These are phyloP conservation scores for Fraxinus albicans DNA, from an alignment of 305 asterid species.

Conservation along the genomic window DNA sequence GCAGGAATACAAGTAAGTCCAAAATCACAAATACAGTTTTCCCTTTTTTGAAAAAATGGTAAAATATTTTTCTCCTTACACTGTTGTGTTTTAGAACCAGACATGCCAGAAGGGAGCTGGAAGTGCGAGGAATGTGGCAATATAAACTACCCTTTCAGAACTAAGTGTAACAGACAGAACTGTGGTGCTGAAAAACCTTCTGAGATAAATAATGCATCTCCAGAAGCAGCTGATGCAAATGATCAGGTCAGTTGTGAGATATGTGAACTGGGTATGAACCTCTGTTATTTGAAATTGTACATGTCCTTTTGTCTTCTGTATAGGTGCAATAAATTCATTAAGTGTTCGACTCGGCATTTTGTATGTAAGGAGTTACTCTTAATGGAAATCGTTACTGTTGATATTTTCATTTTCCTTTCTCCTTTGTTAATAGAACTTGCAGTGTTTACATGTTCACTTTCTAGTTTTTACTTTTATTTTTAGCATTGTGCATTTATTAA, in stretches of 20 bases:
- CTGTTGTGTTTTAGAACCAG: conserved; percentile 46
- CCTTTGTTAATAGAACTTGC: conserved; percentile 15
- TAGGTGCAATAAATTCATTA: conserved; percentile 29
- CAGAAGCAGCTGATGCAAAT: conserved; percentile 57
- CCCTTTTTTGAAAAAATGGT: neutral
- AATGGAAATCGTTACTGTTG: neutral
- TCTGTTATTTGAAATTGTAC: conserved; percentile 21
- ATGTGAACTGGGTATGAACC: conserved; percentile 29
- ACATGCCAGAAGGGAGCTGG: conserved; percentile 96
- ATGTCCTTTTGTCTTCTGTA: conserved; percentile 26
- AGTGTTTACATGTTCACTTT: conserved; percentile 26
- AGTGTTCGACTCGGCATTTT: conserved; percentile 18
- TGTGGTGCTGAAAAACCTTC: conserved; percentile 90
- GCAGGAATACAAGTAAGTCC: conserved; percentile 67
- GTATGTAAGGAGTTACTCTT: conserved; percentile 15
- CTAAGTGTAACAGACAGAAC: conserved; percentile 89
- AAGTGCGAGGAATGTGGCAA: conserved; percentile 92
- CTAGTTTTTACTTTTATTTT: conserved; percentile 18
- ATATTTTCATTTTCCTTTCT: neutral
- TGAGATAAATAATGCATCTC: conserved; percentile 51
- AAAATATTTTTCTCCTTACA: neutral
- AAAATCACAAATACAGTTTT: neutral
- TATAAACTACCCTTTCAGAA: conserved; percentile 85
- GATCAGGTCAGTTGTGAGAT: conserved; percentile 78
- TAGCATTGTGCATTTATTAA: conserved; percentile 50